These are phyloP conservation scores for Fagopyrum tataricum DNA, from an alignment of 148 eudicot species.

Conservation along the genomic window DNA sequence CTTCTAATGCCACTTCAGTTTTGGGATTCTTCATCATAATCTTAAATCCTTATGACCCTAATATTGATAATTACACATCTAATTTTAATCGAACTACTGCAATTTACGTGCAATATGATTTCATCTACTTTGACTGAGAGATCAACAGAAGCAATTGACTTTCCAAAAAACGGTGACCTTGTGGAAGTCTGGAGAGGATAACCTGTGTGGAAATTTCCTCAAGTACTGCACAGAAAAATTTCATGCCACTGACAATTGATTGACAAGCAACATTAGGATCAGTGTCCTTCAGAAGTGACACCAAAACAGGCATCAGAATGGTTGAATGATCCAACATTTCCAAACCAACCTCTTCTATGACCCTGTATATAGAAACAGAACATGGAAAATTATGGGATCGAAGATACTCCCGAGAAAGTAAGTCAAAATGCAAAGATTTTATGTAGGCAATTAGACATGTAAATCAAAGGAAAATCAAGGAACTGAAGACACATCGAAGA, in stretches of 20 bases:
- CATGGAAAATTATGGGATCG: background rate
- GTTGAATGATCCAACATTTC: conserved; percentile 50
- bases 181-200: conserved; percentile 14
- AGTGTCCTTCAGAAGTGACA: conserved; percentile 46
- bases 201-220: conserved; percentile 82
- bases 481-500: too few species aligned
- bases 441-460: too few species aligned
- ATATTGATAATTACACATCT: too few species aligned
- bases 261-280: conserved; percentile 51
- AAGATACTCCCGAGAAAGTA: background rate
- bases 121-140: too few species aligned
- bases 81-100: too few species aligned
- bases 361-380: conserved; percentile 31
- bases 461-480: too few species aligned
- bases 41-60: too few species aligned
- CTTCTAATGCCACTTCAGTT: too few species aligned
- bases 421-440: background rate
- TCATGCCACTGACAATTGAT: conserved; percentile 57
- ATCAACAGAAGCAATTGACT: too few species aligned
- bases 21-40: too few species aligned
- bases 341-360: conserved; percentile 61
- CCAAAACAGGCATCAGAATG: conserved; percentile 45
- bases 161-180: background rate
- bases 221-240: conserved; percentile 48
- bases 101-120: too few species aligned